A percentile compares a stretch with the other conserved stretches of the same genome.
phyloP scores from a whole-genome alignment of 129 eudicot species.

The Gnaphalium uliginosum region DNA sequence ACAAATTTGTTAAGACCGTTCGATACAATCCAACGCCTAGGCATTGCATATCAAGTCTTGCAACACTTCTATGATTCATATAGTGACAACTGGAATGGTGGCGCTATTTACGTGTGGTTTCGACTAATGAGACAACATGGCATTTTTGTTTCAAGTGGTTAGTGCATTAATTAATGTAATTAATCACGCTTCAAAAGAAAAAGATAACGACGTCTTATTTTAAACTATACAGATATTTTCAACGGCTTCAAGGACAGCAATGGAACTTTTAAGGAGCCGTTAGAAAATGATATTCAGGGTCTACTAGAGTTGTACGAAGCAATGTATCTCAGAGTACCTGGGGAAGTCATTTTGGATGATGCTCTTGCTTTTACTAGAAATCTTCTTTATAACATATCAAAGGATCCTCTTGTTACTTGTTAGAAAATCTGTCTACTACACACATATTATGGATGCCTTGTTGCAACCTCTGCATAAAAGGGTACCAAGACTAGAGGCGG shows the following conservation, averaged over 20 bases:
- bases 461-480: neutral
- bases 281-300: neutral
- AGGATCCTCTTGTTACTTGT: neutral
- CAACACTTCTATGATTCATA: neutral
- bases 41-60: neutral
- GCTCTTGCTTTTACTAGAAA: neutral
- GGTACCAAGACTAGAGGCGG: neutral
- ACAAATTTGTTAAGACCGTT: neutral
- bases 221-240: neutral
- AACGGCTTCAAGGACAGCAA: neutral
- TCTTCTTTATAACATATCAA: neutral
- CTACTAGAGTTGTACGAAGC: neutral
- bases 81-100: neutral
- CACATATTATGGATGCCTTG: neutral
- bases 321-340: neutral
- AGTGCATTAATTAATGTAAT: too few relatives aligned
- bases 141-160: neutral
- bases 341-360: neutral
- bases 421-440: too few relatives aligned
- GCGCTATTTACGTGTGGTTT: neutral
- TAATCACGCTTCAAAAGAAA: too few relatives aligned
- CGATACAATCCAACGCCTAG: neutral
- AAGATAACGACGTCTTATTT: too few relatives aligned
- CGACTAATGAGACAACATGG: conserved; percentile 2
- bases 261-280: neutral